These are phyloP conservation scores for Metarhizium sp. DNA, from an alignment of 2,329 filamentous ascomycete genomes.

Conservation along the genomic window DNA sequence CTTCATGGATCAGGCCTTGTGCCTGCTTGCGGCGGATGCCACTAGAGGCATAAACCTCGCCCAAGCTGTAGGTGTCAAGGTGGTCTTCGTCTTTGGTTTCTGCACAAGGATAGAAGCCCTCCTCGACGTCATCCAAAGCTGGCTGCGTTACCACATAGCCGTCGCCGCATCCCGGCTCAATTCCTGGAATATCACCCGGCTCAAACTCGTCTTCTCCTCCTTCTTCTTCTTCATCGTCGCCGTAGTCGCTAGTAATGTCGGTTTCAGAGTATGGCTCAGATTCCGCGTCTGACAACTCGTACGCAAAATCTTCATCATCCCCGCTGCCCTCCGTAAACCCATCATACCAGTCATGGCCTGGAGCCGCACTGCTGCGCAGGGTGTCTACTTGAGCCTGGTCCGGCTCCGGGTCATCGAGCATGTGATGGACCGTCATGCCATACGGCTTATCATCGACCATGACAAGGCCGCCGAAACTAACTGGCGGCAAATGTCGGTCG, in stretches of 20 bases:
- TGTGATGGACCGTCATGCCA: slow-evolving; percentile 95
- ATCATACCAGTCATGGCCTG: slow-evolving; percentile 31
- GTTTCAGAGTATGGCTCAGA: slow-evolving; percentile 43
- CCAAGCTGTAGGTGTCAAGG: slow-evolving; percentile 69
- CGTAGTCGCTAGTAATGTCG: slow-evolving; percentile 43
- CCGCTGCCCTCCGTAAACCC: slow-evolving; percentile 32
- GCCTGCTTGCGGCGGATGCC: slow-evolving; percentile 71
- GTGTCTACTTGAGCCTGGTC: slow-evolving; percentile 23
- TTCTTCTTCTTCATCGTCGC: slow-evolving; percentile 43
- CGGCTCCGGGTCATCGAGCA: slow-evolving; percentile 66
- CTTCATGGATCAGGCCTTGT: slow-evolving; percentile 72
- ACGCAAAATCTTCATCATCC: slow-evolving; percentile 45
- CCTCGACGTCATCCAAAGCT: slow-evolving; percentile 76
- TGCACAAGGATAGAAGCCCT: slow-evolving; percentile 69
- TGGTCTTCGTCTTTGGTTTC: slow-evolving; percentile 72
- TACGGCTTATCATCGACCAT: slow-evolving; percentile 76
- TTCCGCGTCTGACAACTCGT: slow-evolving; percentile 54
- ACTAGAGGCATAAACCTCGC: slow-evolving; percentile 80
- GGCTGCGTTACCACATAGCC: slow-evolving; percentile 83
- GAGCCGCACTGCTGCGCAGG: slow-evolving; percentile 29
- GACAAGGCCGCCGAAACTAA: slow-evolving; percentile 83
- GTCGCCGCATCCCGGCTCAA: slow-evolving; percentile 65
- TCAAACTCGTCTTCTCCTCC: slow-evolving; percentile 49
- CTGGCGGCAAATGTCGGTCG: slow-evolving; percentile 77
- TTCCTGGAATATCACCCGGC: slow-evolving; percentile 68